Evolutionary conservation across 768 basidiomycete species (phyloP), one percentile per base, ranked within the genome.

Genomic region (Pulveroboletus sp.): DNA sequence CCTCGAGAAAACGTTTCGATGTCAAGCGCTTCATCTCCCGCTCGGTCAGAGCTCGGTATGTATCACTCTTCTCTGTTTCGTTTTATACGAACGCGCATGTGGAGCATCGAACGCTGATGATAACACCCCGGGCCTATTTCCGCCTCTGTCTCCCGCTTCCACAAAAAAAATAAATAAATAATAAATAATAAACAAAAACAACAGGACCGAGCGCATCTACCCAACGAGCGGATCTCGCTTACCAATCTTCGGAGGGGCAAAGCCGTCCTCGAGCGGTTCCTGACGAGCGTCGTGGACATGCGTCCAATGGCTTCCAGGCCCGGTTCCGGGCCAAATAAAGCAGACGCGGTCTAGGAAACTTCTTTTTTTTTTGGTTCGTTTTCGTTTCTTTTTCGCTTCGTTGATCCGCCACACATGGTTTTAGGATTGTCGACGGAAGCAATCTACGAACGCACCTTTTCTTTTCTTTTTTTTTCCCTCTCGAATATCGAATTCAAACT

Each of bases 151-250:
- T 21, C 6, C 27, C n/a, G 8, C 14, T 8, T 11, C 10, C 21
- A 8, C 11, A 39, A 39, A 13, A 39, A 1, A 39, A 21, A n/a
- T n/a, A n/a, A n/a, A n/a, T n/a, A n/a, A n/a, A n/a, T n/a, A n/a
- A n/a, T n/a, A n/a, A 28, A 28, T 28, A 28, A 28, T 6, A 21
- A 39, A 32, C 6, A 14, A 31, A 31, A 31, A 27, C 14, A 26
- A 44, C 33, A 45, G 91, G 93, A 89, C 63, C 89, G 86, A 75
- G 93, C 92, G 0, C 96, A 97, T 75, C 69, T 99, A 21, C 84
- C 93, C 3, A 89, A 99, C 64, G 96, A 99, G 66, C 78, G 92
- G 4, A 93, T 97, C 46, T 85, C 93, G 3, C 69, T 96, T 1
- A 69, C 80, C 18, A 97, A 97, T 60, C 75, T 98, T 21, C 76